Evolutionary conservation across 2,329 filamentous ascomycete genomes (phyloP), one percentile per base, ranked within the genome.

Genomic region (Claviceps arundinis): DNA sequence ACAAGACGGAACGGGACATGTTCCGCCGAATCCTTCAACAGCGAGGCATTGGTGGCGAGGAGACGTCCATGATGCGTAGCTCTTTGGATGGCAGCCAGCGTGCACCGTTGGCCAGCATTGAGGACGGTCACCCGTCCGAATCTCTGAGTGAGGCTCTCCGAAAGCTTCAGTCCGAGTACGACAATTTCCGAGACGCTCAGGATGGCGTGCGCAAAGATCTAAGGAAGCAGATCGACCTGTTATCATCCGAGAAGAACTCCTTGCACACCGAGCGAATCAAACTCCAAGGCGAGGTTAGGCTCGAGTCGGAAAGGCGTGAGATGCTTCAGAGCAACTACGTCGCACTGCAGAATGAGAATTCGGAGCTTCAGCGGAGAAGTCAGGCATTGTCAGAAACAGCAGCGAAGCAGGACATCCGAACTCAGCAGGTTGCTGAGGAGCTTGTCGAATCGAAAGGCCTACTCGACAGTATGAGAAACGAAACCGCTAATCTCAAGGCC

Each of bases 1-100:
- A 95, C 66, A 89, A 93, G 64, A 88, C 89, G 61, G 93, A 98
- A 70, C 84, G 93, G 56, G 91, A 98, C 64, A 96, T 96, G 81
- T 97, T 96, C 82, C 84, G 91, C 22, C 89, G 90, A 50, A 90
- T 97, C 73, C 78, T 96, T 34, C 87, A 91, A 58, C 87, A 93
- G 56, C 67, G 82, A 70, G 65, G 74, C 62, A 62, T 77, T 63
- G 64, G 78, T 64, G 74, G 71, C 13, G 84, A 89, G 55, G 73
- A 85, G 43, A 76, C 78, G 16, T 83, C 83, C 1, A 74, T 82
- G 48, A 83, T 94, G 62, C 87, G 85, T 1, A 81, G 84, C 59
- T 87, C 86, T 17, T 70, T 85, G 37, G 80, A 84, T 54, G 76
- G 79, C 16, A 70, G 65, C 47, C 67, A 71, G 47, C 73, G 77